Base-by-base conservation (phyloP, 805 yeast species). In the Spathaspora hagerdaliae region DNA sequence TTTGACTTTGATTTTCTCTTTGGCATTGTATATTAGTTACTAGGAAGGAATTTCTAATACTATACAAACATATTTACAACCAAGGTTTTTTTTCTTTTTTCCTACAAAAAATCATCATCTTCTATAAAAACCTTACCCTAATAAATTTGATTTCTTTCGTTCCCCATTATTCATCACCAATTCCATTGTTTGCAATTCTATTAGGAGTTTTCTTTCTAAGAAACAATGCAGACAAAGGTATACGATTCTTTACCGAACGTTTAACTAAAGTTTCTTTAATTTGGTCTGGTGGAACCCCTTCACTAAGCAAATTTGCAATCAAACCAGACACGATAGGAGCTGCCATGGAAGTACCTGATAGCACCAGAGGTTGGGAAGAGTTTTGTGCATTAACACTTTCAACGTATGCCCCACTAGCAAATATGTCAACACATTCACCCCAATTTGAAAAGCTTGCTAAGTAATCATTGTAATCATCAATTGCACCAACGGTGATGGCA, bases 391-490 rank as follows among this genome's bases (percentile, higher is more conserved):
- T 42, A 29, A 45, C 48, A 44, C 91, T 83, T 27, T 71, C 67
- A 2, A 89, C 83, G 12, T 69, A 67, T 0, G 82, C 83, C 0
- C 98, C 98, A 40, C 92, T 79, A 0, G 97, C 89, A 64, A 87
- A 85, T 1, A 88, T 72, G 57, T 88, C 89, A 7, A 91, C 95
- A 63, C 97, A 92, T n/a, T 73, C 70, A 0, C 98, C 97, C 90
- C 91, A 87, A 59, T 92, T 91, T n/a, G 94, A 79, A 56, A 92
- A 91, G 10, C 75, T 58, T 0, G 97, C 95, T 32, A 90, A 71
- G 2, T 71, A 54, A 54, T 88, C 96, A 6, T 73, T 74, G 14
- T 75, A 59, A 58, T 87, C 96, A 57, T 89, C 92, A 42, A 90
- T 80, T 3, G 97, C 96, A 1, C 97, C 97, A 7, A 91, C 95